Evolutionary conservation across 257 asterid species (phyloP).

Genomic region (Solanum pennellii): DNA sequence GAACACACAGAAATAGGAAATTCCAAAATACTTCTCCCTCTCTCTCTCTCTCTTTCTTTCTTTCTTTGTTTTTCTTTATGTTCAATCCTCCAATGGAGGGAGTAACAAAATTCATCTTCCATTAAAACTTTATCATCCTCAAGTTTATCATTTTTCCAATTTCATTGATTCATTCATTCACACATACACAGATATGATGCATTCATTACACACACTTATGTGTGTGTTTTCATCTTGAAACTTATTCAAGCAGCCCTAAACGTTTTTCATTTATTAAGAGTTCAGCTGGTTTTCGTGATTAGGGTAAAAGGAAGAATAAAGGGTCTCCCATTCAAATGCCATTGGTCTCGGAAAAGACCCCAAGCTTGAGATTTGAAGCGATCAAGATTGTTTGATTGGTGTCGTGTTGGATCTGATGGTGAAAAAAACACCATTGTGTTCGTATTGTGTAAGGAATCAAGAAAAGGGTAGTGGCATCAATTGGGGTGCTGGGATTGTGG

Average conservation of each 20-base stretch:
- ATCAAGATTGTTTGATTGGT: not conserved
- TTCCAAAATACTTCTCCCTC: not conserved
- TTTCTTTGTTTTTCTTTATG: not conserved
- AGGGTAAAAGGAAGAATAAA: not conserved
- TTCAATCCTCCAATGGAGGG: constrained; percentile 22
- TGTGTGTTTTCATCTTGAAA: not conserved
- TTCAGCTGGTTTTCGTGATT: not conserved
- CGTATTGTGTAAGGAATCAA: not conserved
- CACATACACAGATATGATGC: not conserved
- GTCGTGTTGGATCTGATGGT: constrained; percentile 1
- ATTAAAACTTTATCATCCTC: not conserved
- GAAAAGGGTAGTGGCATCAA: not conserved
- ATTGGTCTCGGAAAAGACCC: not conserved
- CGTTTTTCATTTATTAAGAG: not conserved
- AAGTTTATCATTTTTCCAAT: not conserved
- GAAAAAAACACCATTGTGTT: not conserved
- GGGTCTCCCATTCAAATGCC: not conserved
- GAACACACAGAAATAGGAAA: not conserved
- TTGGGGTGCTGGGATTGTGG: constrained; percentile 6
- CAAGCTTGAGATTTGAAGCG: not conserved
- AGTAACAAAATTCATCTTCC: not conserved
- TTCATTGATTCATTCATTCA: not conserved
- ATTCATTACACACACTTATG: not conserved
- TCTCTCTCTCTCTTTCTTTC: not conserved
- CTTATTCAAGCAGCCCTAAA: not conserved